phyloP scores from a whole-genome alignment of 768 basidiomycete species.

The Leucosporidium scottii region DNA sequence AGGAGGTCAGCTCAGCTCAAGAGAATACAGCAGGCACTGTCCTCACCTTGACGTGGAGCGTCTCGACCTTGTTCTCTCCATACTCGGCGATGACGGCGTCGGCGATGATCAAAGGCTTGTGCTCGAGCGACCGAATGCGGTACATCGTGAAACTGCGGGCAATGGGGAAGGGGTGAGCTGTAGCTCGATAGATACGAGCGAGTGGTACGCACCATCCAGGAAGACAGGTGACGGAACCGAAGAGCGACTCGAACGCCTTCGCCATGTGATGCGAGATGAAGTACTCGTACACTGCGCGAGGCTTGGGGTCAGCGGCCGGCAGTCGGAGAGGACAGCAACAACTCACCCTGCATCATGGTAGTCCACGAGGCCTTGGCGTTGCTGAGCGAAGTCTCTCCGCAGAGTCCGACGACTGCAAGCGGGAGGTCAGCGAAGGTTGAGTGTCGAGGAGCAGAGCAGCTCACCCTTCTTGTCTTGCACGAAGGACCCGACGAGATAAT shows the following conservation, averaged over 20 bases:
- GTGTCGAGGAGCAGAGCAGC: not conserved
- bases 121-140: constrained; percentile 86
- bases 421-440: not conserved
- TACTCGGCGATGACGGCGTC: constrained; percentile 74
- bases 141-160: constrained; percentile 87
- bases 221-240: constrained; percentile 95
- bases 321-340: constrained; percentile 77
- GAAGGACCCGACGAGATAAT: constrained; percentile 79
- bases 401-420: constrained; percentile 59
- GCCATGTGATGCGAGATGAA: constrained; percentile 98
- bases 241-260: constrained; percentile 92
- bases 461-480: constrained; percentile 29
- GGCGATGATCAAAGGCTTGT: constrained; percentile 86
- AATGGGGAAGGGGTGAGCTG: constrained; percentile 34
- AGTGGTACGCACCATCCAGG: constrained; percentile 94
- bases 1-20: not conserved
- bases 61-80: constrained; percentile 91
- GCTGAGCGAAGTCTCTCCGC: constrained; percentile 86
- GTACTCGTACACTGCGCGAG: constrained; percentile 74
- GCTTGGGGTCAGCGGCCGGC: constrained; percentile 53
- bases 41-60: constrained; percentile 55
- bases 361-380: constrained; percentile 78
- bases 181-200: constrained; percentile 45
- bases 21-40: too few relatives aligned
- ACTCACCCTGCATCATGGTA: constrained; percentile 90